phyloP scores from a whole-genome alignment of 352 stramenopile species.

The Globisporangium polare region DNA sequence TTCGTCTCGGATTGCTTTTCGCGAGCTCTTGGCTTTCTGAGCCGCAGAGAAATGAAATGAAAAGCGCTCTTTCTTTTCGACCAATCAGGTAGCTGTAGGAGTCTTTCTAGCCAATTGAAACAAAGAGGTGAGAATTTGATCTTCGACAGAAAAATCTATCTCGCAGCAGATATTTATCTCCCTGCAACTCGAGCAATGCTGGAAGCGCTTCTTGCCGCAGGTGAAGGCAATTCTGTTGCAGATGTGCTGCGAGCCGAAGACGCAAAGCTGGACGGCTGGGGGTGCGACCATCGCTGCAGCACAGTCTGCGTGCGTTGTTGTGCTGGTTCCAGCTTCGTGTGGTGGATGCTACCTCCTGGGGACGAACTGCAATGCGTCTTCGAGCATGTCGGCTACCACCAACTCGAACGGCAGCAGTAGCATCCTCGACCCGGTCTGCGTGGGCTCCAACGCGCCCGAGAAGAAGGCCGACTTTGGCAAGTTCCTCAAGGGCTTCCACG shows the following conservation, averaged over 20 bases:
- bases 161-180: slow-evolving; percentile 30
- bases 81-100: not conserved
- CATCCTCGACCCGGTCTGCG: too few species aligned
- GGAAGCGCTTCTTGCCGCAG: slow-evolving; percentile 50
- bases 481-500: too few species aligned
- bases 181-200: slow-evolving; percentile 43
- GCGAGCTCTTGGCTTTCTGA: slow-evolving; percentile 8
- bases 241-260: slow-evolving; percentile 54
- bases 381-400: not conserved
- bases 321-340: slow-evolving; percentile 33
- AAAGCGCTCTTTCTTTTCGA: not conserved
- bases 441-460: too few species aligned
- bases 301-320: slow-evolving; percentile 27
- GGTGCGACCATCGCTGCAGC: slow-evolving; percentile 12
- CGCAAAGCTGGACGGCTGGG: slow-evolving; percentile 42
- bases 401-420: slow-evolving; percentile 1
- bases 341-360: slow-evolving; percentile 52
- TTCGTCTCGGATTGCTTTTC: not conserved
- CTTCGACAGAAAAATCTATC: too few species aligned
- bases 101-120: slow-evolving; percentile 7
- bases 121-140: not conserved
- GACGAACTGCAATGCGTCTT: slow-evolving; percentile 12
- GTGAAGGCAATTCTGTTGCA: slow-evolving; percentile 60
- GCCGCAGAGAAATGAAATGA: slow-evolving; percentile 9
- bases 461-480: too few species aligned